phyloP scores from a whole-genome alignment of 495 filamentous ascomycete genomes.

The Amniculicola lignicola region DNA sequence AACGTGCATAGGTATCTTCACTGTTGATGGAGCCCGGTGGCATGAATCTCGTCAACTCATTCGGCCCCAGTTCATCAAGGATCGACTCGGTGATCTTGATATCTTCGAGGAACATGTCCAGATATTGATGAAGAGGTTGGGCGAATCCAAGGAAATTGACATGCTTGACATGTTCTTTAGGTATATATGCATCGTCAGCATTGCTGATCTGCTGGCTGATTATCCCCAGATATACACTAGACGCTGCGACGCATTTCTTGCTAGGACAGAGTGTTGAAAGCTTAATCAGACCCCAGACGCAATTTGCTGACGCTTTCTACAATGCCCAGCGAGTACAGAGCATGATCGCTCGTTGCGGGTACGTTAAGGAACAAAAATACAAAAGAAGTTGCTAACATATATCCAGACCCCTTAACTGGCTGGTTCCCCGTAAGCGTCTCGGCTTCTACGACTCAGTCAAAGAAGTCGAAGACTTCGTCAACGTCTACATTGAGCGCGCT shows the following conservation, averaged over 20 bases:
- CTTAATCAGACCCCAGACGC: slow-evolving; percentile 48
- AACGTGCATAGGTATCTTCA: slow-evolving; percentile 48
- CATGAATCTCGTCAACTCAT: slow-evolving; percentile 52
- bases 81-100: slow-evolving; percentile 49
- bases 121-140: slow-evolving; percentile 44
- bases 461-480: slow-evolving; percentile 51
- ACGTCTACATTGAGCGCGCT: slow-evolving; percentile 52
- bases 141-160: slow-evolving; percentile 48
- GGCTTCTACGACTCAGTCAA: slow-evolving; percentile 47
- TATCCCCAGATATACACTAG: slow-evolving; percentile 46
- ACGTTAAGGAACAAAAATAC: no score
- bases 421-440: slow-evolving; percentile 44
- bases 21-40: slow-evolving; percentile 56
- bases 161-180: slow-evolving; percentile 53
- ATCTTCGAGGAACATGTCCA: slow-evolving; percentile 53
- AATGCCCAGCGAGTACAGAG: slow-evolving; percentile 53
- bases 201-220: neutral
- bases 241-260: slow-evolving; percentile 59
- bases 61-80: slow-evolving; percentile 57
- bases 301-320: slow-evolving; percentile 53
- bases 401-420: slow-evolving; percentile 41
- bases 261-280: slow-evolving; percentile 54
- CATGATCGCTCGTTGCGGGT: slow-evolving; percentile 45
- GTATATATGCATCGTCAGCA: slow-evolving; percentile 1
- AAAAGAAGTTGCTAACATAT: no score